phyloP scores from a whole-genome alignment of 208 protist species.

The Crithidia mellificae region DNA sequence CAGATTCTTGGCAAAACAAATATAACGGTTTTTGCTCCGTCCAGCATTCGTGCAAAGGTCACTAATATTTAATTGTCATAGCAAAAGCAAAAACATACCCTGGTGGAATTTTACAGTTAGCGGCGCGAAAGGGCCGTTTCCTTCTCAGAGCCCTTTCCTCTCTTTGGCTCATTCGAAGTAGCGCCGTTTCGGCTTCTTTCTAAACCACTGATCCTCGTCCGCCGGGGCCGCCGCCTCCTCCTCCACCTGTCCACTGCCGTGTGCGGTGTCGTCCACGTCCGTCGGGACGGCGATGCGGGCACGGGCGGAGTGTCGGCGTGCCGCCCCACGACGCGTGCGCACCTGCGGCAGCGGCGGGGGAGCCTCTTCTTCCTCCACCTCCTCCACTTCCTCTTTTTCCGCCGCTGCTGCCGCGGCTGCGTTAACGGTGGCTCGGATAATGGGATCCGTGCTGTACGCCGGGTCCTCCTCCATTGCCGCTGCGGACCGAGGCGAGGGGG shows the following conservation, averaged over 20 bases:
- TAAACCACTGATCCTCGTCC: conserved; percentile 39
- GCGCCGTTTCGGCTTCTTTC: conserved; percentile 43
- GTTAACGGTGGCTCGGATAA: too few relatives aligned
- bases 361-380: conserved; percentile 1
- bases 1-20: too few relatives aligned
- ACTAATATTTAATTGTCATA: too few relatives aligned
- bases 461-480: too few relatives aligned
- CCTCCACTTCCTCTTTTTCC: neutral
- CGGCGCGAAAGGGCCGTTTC: too few relatives aligned
- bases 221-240: neutral
- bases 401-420: neutral
- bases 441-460: too few relatives aligned
- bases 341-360: conserved; percentile 12
- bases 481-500: too few relatives aligned
- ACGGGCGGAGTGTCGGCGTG: conserved; percentile 14
- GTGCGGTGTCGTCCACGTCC: conserved; percentile 2
- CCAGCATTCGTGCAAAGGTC: too few relatives aligned
- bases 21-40: too few relatives aligned
- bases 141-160: too few relatives aligned
- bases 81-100: too few relatives aligned
- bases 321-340: conserved; percentile 24
- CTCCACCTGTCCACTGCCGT: neutral
- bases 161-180: conserved; percentile 41
- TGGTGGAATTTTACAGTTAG: too few relatives aligned
- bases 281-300: neutral